Evolutionary conservation across 768 basidiomycete genomes (phyloP).

Genomic region (Hygrocybe coccinea): DNA sequence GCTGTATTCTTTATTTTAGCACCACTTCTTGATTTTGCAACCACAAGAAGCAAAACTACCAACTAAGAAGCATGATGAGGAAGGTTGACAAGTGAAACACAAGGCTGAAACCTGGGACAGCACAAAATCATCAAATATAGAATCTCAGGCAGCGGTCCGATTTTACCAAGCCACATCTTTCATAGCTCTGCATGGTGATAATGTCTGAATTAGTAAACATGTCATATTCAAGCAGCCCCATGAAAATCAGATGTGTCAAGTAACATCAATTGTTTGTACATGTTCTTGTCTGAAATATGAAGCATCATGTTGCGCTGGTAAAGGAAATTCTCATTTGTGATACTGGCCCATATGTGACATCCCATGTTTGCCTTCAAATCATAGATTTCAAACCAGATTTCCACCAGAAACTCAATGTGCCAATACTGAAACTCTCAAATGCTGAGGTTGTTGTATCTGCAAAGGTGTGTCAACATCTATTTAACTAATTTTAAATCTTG

Average conservation of each 20-base stretch:
- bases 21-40: not conserved
- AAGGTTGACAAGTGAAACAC: no score
- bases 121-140: not conserved
- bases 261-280: not conserved
- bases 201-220: not conserved
- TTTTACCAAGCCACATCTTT: not conserved
- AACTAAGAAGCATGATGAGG: not conserved
- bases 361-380: not conserved
- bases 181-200: not conserved
- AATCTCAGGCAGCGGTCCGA: not conserved
- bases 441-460: not conserved
- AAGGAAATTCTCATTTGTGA: conserved; percentile 4
- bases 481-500: no score
- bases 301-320: not conserved
- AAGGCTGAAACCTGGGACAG: not conserved
- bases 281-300: not conserved
- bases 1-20: no score
- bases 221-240: not conserved
- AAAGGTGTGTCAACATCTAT: not conserved
- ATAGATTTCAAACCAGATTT: not conserved
- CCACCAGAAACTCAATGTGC: not conserved
- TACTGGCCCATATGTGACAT: not conserved
- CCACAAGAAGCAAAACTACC: not conserved
- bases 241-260: not conserved
- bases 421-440: not conserved